Evolutionary conservation across 208 protist species (phyloP).

Genomic region (Crithidia fasciculata): DNA sequence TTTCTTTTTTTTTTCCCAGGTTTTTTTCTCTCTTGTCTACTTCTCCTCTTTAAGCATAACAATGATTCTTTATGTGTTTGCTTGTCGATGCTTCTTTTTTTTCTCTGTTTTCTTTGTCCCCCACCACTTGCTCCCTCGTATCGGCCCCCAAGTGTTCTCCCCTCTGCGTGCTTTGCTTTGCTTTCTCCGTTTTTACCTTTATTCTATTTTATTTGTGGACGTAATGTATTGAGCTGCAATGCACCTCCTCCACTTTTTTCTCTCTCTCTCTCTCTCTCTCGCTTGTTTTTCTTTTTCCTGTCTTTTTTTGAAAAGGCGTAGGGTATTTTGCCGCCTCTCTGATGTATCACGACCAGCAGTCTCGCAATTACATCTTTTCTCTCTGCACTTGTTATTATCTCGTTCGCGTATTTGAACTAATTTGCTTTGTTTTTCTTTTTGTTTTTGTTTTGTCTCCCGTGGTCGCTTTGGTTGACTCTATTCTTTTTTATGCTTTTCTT

Average conservation of each 20-base stretch:
- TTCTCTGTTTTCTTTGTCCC: background rate
- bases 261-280: background rate
- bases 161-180: background rate
- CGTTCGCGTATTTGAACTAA: background rate
- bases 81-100: background rate
- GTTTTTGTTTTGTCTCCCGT: no score
- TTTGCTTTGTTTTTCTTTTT: background rate
- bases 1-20: background rate
- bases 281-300: background rate
- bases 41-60: background rate
- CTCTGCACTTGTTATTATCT: no score
- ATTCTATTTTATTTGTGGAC: background rate
- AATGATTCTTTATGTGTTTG: no score
- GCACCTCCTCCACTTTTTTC: background rate
- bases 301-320: background rate
- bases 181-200: background rate
- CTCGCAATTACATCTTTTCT: no score
- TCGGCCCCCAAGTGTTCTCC: no score
- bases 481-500: conserved; percentile 1
- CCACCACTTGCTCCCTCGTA: no score
- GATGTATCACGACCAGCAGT: no score
- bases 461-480: no score
- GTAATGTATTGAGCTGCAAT: background rate
- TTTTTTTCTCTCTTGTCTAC: background rate
- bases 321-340: no score